Evolutionary conservation across 2,329 filamentous ascomycete species (phyloP).

Genomic region (Fusarium continuum): DNA sequence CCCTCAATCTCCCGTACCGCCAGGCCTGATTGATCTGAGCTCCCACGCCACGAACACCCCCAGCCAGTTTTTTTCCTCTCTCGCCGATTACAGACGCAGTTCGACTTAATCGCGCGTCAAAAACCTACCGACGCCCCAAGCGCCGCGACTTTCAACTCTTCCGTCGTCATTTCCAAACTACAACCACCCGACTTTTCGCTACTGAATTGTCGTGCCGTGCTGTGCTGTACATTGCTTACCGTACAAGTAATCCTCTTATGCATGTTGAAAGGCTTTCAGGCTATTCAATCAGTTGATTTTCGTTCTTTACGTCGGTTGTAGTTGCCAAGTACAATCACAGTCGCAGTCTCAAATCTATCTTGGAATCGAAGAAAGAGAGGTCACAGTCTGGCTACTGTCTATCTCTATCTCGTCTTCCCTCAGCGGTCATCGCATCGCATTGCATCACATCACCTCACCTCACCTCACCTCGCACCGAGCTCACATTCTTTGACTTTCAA

Average conservation of each 20-base stretch:
- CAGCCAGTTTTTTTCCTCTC: slow-evolving; percentile 36
- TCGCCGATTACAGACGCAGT: slow-evolving; percentile 43
- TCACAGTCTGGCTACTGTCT: slow-evolving; percentile 41
- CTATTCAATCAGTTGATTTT: slow-evolving; percentile 5
- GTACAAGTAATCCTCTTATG: no score
- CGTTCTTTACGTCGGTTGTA: slow-evolving; percentile 12
- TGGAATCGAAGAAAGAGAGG: slow-evolving; percentile 14
- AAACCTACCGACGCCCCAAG: slow-evolving; percentile 44
- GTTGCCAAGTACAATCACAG: slow-evolving; percentile 8
- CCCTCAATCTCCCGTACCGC: slow-evolving; percentile 8
- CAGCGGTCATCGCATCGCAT: not conserved
- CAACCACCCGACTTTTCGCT: slow-evolving; percentile 18
- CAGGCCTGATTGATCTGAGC: slow-evolving; percentile 41
- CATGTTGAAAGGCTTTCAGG: slow-evolving; percentile 21
- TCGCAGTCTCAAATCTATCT: slow-evolving; percentile 3
- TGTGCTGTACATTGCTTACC: no score
- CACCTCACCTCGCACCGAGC: slow-evolving; percentile 1
- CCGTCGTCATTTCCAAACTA: slow-evolving; percentile 27
- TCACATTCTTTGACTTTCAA: slow-evolving; percentile 10
- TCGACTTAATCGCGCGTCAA: slow-evolving; percentile 47
- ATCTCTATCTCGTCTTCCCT: slow-evolving; percentile 13
- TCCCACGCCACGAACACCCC: slow-evolving; percentile 41
- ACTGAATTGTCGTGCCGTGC: no score
- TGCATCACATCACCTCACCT: slow-evolving; percentile 25
- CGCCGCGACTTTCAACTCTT: slow-evolving; percentile 39